Base-by-base conservation (phyloP, 805 yeast species). In the Myxozyma lipomycoides region DNA sequence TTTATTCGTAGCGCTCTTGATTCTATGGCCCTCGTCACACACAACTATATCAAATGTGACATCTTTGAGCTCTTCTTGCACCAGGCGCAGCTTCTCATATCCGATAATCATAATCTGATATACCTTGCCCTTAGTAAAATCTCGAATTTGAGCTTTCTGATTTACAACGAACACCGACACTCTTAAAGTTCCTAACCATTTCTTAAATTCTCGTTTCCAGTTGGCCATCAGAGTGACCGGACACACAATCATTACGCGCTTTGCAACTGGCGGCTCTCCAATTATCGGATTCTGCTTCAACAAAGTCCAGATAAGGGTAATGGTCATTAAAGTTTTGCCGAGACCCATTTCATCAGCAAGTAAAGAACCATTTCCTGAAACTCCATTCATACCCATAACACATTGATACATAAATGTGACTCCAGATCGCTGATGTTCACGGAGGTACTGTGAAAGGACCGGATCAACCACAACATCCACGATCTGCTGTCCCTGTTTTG, bases 271-370 rank as follows among this genome's bases (percentile, higher is more conserved):
- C 44, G 48, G 57, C 43, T 63, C 63, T 47, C 61, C 73, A 44
- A 55, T 67, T 41, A 43, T 19, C 2, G 70, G 67, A 17, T 52
- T 58, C 30, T 73, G 73, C 12, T 62, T 82, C 18, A 87, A 65
- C 18, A 93, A 67, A 0, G 96, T 88, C 95, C 95, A 88, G 3
- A 91, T 75, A 37, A 88, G 65, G 0, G 95, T 64, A 4, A 93
- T 91, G 0, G 96, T 80, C 78, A 83, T 90, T 38, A 93, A 68
- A 0, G 98, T 90, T 62, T 86, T 86, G 1, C 96, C 96, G 17
- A 93, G 71, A 0, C 98, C 98, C 98, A 93, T 93, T 61, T 91
- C 98, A 67, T 93, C 98, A 0, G 98, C 98, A 39, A 93, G 67
- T 3, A 93, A 69, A 1, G 91, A 90, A 0, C 98, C 98, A 39